phyloP scores from a whole-genome alignment of 2,329 filamentous ascomycete species.

The Fusarium pseudoanthophilum region DNA sequence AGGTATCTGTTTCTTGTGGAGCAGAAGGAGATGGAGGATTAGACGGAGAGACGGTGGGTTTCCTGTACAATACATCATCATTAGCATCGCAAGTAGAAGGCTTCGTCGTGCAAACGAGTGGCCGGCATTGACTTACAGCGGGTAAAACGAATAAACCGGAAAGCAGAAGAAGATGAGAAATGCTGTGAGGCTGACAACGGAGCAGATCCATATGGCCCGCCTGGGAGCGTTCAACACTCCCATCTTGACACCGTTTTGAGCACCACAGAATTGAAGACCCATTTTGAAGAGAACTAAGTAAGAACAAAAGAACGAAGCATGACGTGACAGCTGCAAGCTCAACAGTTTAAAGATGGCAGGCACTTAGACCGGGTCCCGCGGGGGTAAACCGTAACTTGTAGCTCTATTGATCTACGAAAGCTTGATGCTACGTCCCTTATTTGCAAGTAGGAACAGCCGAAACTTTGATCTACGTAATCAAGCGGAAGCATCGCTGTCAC shows the following conservation, averaged over 20 bases:
- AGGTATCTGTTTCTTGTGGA: not conserved
- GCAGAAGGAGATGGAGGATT: not conserved
- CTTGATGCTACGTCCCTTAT: not conserved
- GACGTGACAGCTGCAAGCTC: not conserved
- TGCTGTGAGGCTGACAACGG: not conserved
- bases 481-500: not conserved
- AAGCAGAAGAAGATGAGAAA: not conserved
- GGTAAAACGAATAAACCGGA: not conserved
- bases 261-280: not conserved
- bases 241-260: not conserved
- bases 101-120: rapidly evolving
- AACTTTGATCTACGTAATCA: not conserved
- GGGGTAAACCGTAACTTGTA: not conserved
- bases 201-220: not conserved
- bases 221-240: not conserved
- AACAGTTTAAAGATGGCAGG: not conserved
- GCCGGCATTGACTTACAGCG: not conserved
- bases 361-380: not conserved
- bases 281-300: not conserved
- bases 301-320: too few species aligned
- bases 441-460: not conserved
- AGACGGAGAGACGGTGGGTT: not conserved
- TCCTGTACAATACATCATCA: not conserved
- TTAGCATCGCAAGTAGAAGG: not conserved
- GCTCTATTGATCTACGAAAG: not conserved